Evolutionary conservation across 2,329 filamentous ascomycete species (phyloP).

Genomic region (Setomelanomma holmii): DNA sequence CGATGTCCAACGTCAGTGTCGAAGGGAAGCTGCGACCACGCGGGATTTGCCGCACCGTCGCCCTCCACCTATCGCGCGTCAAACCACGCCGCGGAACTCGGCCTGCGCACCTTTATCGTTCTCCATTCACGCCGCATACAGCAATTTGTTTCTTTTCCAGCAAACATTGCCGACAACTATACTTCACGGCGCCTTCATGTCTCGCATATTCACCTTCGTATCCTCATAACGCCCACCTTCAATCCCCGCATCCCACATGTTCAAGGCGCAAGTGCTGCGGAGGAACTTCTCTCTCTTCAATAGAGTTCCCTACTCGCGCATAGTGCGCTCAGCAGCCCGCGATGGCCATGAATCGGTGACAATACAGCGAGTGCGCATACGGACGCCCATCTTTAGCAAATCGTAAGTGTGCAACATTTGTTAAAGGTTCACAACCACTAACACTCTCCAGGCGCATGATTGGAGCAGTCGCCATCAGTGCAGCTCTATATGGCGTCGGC

Average conservation of each 20-base stretch:
- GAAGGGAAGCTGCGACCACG: conserved; percentile 20
- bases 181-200: conserved; percentile 23
- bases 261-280: conserved; percentile 46
- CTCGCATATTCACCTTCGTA: conserved; percentile 11
- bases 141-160: background rate
- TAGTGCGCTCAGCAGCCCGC: conserved; percentile 35
- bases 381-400: conserved; percentile 43
- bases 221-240: conserved; percentile 18
- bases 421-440: conserved; percentile 10
- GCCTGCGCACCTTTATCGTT: background rate
- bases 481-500: conserved; percentile 26
- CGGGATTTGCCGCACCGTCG: conserved; percentile 22
- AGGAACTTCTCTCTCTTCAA: conserved; percentile 47
- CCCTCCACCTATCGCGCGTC: background rate
- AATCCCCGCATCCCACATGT: conserved; percentile 41
- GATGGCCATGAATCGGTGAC: conserved; percentile 39
- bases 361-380: conserved; percentile 52
- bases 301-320: conserved; percentile 27
- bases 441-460: conserved; percentile 30
- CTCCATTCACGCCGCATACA: background rate
- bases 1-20: conserved; percentile 33
- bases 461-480: conserved; percentile 25
- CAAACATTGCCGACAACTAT: background rate
- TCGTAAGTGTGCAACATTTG: conserved; percentile 31
- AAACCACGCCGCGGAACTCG: background rate